These are phyloP conservation scores for Penicillium paxilli DNA, from an alignment of 495 filamentous ascomycete genomes.

Conservation along the genomic window DNA sequence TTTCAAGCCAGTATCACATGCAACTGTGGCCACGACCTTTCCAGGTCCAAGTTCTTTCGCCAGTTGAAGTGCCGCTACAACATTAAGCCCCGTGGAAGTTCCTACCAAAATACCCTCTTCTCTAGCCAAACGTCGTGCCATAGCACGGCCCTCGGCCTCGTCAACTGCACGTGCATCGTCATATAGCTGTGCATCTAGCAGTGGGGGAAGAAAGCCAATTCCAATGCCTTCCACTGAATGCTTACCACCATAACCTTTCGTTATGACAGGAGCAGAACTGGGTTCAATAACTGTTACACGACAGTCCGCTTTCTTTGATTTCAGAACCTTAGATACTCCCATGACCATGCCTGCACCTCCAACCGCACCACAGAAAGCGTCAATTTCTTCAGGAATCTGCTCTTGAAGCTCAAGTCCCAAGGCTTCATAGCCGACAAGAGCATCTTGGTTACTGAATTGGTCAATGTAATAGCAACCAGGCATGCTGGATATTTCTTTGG, in stretches of 20 bases:
- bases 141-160: slow-evolving; percentile 9
- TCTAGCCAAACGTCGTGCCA: slow-evolving; percentile 10
- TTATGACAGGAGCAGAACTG: slow-evolving; percentile 6
- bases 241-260: slow-evolving; percentile 3
- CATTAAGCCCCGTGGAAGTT: slow-evolving; percentile 18
- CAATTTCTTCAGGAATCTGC: slow-evolving; percentile 11
- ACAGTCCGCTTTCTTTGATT: not conserved
- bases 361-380: slow-evolving; percentile 16
- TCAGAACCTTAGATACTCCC: slow-evolving; percentile 11
- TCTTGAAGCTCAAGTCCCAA: slow-evolving; percentile 8
- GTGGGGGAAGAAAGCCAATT: slow-evolving; percentile 11
- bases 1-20: slow-evolving; percentile 15
- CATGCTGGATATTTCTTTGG: not conserved
- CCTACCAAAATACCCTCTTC: slow-evolving; percentile 19
- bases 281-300: slow-evolving; percentile 12
- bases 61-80: slow-evolving; percentile 10
- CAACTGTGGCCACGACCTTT: slow-evolving; percentile 15
- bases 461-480: slow-evolving; percentile 1
- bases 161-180: slow-evolving; percentile 10
- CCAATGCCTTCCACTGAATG: slow-evolving; percentile 17
- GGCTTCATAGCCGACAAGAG: slow-evolving; percentile 5
- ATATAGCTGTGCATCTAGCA: slow-evolving; percentile 7
- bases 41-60: slow-evolving; percentile 12
- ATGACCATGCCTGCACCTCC: slow-evolving; percentile 13
- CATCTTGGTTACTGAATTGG: slow-evolving; percentile 12